Evolutionary conservation across 192 early-diverging fungal genomes (phyloP), one percentile per base, ranked within the genome.

Genomic region (Entrophospora sp.): DNA sequence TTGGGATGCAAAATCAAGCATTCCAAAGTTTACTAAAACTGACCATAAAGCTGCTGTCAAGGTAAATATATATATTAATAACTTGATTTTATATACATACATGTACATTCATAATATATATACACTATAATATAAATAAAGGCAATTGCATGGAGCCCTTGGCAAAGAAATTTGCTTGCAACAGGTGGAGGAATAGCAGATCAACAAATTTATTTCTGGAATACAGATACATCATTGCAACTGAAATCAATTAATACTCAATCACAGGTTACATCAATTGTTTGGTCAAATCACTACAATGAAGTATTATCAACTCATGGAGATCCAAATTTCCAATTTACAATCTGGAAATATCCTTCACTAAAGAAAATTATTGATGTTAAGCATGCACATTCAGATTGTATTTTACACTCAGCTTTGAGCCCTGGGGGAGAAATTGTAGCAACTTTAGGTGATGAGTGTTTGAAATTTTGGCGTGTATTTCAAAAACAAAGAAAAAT

Each of bases 61-160:
- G 77, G 90, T 89, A 66, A 79, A 80, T 28, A 73, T 78, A 20
- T 51, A 10, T 51, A 22, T 22, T 51, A 25, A n/a, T 40, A 40
- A 40, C 38, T 64, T 32, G 32, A 1, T 4, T n/a, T 38, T 1
- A n/a, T n/a, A n/a, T n/a, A n/a, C n/a, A n/a, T n/a, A n/a, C n/a
- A n/a, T n/a, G n/a, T n/a, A n/a, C n/a, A n/a, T n/a, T 18, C 32
- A n/a, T 7, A 42, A 57, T 24, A 52, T 43, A 10, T 2, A 58
- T 81, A n/a, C n/a, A n/a, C n/a, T n/a, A n/a, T n/a, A n/a, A n/a
- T n/a, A n/a, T n/a, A n/a, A n/a, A n/a, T n/a, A 16, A 69, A 89
- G 88, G 93, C 93, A 1, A 64, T 97, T 12, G 92, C 94, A 16
- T 97, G 93, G 94, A 93, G 92, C 72, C 93, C 94, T 20, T 94